Conservation (phyloP, 2,329 filamentous ascomycete species). For the Cladosporium sp. region DNA sequence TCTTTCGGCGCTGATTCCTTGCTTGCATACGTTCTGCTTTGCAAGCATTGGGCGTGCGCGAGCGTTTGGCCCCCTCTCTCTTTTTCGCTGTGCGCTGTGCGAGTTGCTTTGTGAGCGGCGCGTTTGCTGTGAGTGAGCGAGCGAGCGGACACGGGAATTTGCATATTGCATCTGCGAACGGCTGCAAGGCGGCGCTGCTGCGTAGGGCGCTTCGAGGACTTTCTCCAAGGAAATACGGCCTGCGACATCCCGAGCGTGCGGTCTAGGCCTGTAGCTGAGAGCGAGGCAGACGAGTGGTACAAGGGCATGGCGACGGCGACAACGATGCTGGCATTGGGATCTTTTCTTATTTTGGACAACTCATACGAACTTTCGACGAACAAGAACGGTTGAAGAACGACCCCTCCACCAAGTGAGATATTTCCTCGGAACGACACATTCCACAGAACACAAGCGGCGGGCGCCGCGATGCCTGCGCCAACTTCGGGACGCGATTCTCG, state of each 20-base stretch:
- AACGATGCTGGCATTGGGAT: slow-evolving; percentile 12
- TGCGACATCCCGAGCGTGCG: background rate
- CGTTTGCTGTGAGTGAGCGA: background rate
- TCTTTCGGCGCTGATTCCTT: background rate
- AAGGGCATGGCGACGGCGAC: slow-evolving; percentile 9
- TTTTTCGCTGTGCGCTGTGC: background rate
- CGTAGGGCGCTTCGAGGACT: background rate
- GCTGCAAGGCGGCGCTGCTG: slow-evolving; percentile 3
- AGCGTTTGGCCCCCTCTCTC: background rate
- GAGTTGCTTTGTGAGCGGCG: background rate
- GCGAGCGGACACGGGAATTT: background rate
- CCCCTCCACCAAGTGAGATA: background rate
- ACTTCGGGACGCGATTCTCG: slow-evolving; percentile 17
- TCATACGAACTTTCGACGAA: slow-evolving; percentile 7
- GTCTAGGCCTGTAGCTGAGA: slow-evolving; percentile 3
- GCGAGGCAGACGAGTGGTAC: background rate
- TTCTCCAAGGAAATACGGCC: background rate
- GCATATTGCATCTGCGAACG: slow-evolving; percentile 10
- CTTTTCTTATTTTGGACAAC: slow-evolving; percentile 10
- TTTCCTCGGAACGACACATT: background rate
- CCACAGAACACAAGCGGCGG: slow-evolving; percentile 1
- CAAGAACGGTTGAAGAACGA: slow-evolving; percentile 5
- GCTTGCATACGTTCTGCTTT: background rate
- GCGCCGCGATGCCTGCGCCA: slow-evolving; percentile 18
- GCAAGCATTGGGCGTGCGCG: background rate